These are phyloP conservation scores for Cryptococcus wingfieldii DNA, from an alignment of 1,284 basidiomycete species.

Conservation along the genomic window DNA sequence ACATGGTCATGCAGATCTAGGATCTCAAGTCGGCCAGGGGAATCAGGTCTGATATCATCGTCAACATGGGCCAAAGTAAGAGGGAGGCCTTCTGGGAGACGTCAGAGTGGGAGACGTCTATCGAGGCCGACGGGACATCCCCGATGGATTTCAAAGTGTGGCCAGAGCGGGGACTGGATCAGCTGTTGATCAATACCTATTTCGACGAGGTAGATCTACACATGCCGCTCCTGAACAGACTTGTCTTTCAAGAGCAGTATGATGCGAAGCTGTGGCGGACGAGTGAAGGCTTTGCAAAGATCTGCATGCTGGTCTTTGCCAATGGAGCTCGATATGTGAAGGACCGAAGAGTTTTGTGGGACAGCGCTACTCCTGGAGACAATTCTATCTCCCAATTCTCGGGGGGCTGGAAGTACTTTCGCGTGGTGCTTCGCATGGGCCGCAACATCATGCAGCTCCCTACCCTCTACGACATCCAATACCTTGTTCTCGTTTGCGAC, in stretches of 20 bases:
- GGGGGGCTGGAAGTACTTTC: constrained; percentile 70
- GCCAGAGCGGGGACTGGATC: constrained; percentile 57
- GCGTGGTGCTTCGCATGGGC: constrained; percentile 58
- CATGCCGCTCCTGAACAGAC: constrained; percentile 69
- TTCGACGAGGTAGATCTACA: constrained; percentile 62
- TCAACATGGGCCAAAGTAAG: constrained; percentile 28
- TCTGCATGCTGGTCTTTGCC: constrained; percentile 70
- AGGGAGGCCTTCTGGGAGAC: constrained; percentile 44
- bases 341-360: neutral
- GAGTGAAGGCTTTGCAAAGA: constrained; percentile 62
- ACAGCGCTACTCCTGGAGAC: neutral
- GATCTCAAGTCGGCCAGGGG: constrained; percentile 54
- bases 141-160: constrained; percentile 41
- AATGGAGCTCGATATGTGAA: constrained; percentile 64
- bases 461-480: constrained; percentile 68
- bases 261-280: constrained; percentile 57
- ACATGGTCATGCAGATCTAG: constrained; percentile 62
- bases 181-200: constrained; percentile 62
- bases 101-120: constrained; percentile 47
- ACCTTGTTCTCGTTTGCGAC: constrained; percentile 50
- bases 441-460: constrained; percentile 57
- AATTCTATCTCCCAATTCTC: constrained; percentile 52
- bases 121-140: constrained; percentile 36
- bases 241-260: constrained; percentile 63
- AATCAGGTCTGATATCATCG: constrained; percentile 18